Percentiles rank a stretch among this genome's conserved stretches.
phyloP scores from a whole-genome alignment of 2,329 filamentous ascomycete genomes.

The Paracamarosporium sp. region DNA sequence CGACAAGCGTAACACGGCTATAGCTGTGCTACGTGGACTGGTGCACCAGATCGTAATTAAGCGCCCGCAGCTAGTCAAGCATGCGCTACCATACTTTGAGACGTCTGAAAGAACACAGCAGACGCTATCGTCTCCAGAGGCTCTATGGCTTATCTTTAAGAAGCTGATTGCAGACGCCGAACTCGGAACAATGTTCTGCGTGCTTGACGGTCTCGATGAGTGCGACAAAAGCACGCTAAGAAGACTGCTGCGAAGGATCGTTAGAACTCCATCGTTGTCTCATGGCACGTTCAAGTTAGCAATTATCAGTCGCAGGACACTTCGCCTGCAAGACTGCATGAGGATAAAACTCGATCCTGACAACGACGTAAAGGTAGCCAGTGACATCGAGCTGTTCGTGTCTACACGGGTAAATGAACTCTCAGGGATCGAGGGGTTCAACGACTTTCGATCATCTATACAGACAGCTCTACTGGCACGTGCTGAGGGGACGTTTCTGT shows the following conservation, averaged over 20 bases:
- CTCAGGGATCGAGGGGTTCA: constrained; percentile 16
- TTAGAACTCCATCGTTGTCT: neutral
- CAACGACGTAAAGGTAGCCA: constrained; percentile 19
- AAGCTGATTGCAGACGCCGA: constrained; percentile 17
- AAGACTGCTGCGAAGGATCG: constrained; percentile 17
- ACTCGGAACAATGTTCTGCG: constrained; percentile 21
- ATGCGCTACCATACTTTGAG: constrained; percentile 19
- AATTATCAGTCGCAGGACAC: constrained; percentile 25
- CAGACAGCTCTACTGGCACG: constrained; percentile 21
- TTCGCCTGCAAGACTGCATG: constrained; percentile 26
- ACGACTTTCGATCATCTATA: constrained; percentile 13
- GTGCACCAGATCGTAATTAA: constrained; percentile 28
- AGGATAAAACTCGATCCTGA: constrained; percentile 32
- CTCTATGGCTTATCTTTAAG: constrained; percentile 26
- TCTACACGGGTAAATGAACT: constrained; percentile 22
- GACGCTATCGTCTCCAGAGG: constrained; percentile 18
- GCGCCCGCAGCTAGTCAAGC: constrained; percentile 19
- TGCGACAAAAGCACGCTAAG: constrained; percentile 19
- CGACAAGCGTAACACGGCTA: constrained; percentile 30
- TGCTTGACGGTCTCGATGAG: constrained; percentile 41
- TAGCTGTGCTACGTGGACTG: constrained; percentile 29
- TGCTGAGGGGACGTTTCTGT: constrained; percentile 43
- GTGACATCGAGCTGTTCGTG: constrained; percentile 36
- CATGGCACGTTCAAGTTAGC: constrained; percentile 22
- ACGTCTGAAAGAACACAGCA: constrained; percentile 11